Evolutionary conservation across 129 eudicot species (phyloP), one percentile per base, ranked within the genome.

Genomic region (carrot (Daucus carota)): DNA sequence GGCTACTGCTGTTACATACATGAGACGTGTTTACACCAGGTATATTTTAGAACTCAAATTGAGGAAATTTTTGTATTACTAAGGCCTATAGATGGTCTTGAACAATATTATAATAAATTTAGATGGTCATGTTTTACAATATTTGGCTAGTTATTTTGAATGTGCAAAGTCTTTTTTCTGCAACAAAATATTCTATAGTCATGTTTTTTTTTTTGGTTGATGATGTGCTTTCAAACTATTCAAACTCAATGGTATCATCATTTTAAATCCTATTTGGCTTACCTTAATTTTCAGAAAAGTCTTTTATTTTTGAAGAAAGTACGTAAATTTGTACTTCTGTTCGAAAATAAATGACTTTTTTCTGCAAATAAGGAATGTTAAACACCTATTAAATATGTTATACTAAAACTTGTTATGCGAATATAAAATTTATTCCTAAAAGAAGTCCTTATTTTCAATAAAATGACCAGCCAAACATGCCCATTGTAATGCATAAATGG

Each of bases 11-110:
- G 86, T 93, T 73, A 87, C 97, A 60, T 93, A 93, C 82, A 93
- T 93, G 98, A 91, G 98, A 75, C 98, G 98, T 77, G 93, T 92
- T 77, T 93, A 89, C 76, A 84, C 87, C 79, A 87, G 91, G 98
- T 90, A 85, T 47, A 22, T 2, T 26, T 34, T 74, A 42, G 33
- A 45, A 31, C 10, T 48, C 18, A 20, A 15, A 36, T 22, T n/a
- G 15, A 24, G 40, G 13, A 22, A 71, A 26, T 8, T 43, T 43
- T 38, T 70, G 34, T 22, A 71, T 28, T 29, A 5, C 16, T 71
- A 67, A 16, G 34, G 11, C n/a, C 48, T 36, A 20, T 24, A 22
- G 33, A 41, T 22, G 29, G 74, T 70, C 48, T 24, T 70, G 20
- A 24, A 43, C 52, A 40, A 24, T 24, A n/a, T 70, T 40, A 0